Evolutionary conservation across 2,329 filamentous ascomycete species (phyloP).

Genomic region (Trichoderma koningiopsis): DNA sequence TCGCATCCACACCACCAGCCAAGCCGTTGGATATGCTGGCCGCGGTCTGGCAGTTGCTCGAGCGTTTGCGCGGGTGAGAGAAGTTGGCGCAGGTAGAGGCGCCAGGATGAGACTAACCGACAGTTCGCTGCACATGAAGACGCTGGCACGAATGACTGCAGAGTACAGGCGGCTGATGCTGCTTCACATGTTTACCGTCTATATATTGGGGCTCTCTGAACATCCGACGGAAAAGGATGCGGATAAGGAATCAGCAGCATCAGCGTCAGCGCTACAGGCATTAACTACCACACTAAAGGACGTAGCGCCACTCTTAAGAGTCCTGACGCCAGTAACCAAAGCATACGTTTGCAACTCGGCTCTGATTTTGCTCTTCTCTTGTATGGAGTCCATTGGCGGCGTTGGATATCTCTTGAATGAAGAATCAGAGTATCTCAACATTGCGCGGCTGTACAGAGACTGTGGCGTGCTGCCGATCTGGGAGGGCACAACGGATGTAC

Average conservation of each 20-base stretch:
- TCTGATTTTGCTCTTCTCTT: slow-evolving; percentile 55
- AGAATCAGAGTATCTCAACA: slow-evolving; percentile 64
- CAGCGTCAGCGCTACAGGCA: slow-evolving; percentile 30
- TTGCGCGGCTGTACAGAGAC: slow-evolving; percentile 67
- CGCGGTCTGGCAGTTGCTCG: slow-evolving; percentile 61
- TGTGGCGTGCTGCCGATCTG: slow-evolving; percentile 65
- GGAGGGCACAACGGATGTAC: slow-evolving; percentile 73
- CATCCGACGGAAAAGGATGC: slow-evolving; percentile 34
- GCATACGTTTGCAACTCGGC: slow-evolving; percentile 56
- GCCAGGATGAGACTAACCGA: slow-evolving; percentile 51
- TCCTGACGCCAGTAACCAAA: slow-evolving; percentile 63
- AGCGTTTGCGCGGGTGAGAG: slow-evolving; percentile 59
- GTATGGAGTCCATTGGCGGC: slow-evolving; percentile 67
- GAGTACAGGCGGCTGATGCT: slow-evolving; percentile 60
- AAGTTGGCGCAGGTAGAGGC: slow-evolving; percentile 49
- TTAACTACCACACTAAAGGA: slow-evolving; percentile 41
- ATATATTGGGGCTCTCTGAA: slow-evolving; percentile 58
- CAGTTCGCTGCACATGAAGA: slow-evolving; percentile 59
- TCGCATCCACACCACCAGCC: slow-evolving; percentile 58
- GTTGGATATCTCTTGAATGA: slow-evolving; percentile 67
- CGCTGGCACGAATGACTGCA: slow-evolving; percentile 56
- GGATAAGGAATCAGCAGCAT: slow-evolving; percentile 19
- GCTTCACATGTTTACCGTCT: slow-evolving; percentile 55
- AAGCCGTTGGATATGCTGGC: slow-evolving; percentile 54
- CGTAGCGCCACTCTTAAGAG: slow-evolving; percentile 51